Evolutionary conservation across 495 filamentous ascomycete species (phyloP).

Genomic region (Letharia columbiana): DNA sequence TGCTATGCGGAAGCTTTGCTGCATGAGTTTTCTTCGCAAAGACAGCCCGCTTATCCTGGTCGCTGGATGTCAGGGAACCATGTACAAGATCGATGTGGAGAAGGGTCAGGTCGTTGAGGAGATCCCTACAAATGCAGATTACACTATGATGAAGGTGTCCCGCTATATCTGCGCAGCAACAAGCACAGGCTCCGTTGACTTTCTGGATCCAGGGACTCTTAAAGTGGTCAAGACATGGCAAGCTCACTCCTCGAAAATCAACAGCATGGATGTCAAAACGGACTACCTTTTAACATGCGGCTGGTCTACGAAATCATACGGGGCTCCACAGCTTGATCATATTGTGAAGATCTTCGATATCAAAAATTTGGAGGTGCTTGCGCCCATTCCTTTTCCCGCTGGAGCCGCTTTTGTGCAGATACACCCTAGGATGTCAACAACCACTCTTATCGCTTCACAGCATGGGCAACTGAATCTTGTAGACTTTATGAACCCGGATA

Average conservation of each 20-base stretch:
- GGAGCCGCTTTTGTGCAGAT: conserved; percentile 88
- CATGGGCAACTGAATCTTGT: conserved; percentile 88
- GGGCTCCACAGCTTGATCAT: conserved; percentile 63
- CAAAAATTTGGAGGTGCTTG: conserved; percentile 71
- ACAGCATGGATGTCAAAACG: conserved; percentile 90
- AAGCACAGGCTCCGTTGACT: conserved; percentile 69
- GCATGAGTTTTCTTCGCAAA: conserved; percentile 90
- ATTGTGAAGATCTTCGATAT: conserved; percentile 92
- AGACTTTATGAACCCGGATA: conserved; percentile 89
- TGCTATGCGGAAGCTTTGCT: conserved; percentile 72
- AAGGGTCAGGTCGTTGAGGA: conserved; percentile 73
- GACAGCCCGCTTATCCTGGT: conserved; percentile 72
- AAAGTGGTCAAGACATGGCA: conserved; percentile 77
- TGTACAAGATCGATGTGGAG: conserved; percentile 85
- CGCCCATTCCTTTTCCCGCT: conserved; percentile 84
- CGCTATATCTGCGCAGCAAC: conserved; percentile 90
- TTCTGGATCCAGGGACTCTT: conserved; percentile 72
- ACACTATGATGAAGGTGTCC: conserved; percentile 83
- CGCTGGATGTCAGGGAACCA: conserved; percentile 73
- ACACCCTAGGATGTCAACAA: conserved; percentile 90
- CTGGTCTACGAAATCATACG: conserved; percentile 65
- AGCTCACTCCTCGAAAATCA: conserved; percentile 73
- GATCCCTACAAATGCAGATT: conserved; percentile 62
- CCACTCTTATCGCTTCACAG: conserved; percentile 81
- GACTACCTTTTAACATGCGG: conserved; percentile 92